A percentile compares a stretch with the other conserved stretches of the same genome.
Conservation (phyloP, 75 land plant species). For the Chamaecyparis obtusa region DNA sequence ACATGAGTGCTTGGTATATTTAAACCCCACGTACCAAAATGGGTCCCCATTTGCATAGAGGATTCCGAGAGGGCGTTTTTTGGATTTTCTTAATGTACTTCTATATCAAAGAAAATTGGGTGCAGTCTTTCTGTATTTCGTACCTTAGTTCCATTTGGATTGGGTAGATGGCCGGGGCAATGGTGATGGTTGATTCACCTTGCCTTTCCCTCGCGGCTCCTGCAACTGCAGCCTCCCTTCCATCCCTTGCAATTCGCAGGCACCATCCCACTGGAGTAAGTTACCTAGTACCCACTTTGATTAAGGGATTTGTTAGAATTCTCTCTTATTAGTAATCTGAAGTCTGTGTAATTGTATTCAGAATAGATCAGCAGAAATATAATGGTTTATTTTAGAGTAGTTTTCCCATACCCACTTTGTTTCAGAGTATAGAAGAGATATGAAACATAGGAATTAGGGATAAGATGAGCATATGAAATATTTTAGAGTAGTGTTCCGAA, state of each 20-base stretch:
- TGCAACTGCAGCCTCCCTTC: neutral
- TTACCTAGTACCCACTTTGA: neutral
- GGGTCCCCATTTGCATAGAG: neutral
- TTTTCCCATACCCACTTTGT: too few relatives aligned
- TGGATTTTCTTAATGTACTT: too few relatives aligned
- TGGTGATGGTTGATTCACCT: neutral
- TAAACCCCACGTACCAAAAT: neutral
- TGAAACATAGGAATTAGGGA: too few relatives aligned
- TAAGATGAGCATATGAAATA: too few relatives aligned
- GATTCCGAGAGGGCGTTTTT: neutral
- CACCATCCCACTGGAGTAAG: neutral
- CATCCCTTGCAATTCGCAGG: neutral
- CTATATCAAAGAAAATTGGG: too few relatives aligned
- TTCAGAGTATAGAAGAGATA: too few relatives aligned
- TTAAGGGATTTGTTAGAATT: too few relatives aligned
- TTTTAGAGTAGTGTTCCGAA: too few relatives aligned
- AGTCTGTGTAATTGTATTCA: too few relatives aligned
- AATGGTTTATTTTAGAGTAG: too few relatives aligned
- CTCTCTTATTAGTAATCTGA: neutral
- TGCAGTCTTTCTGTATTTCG: neutral
- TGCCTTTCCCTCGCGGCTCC: neutral
- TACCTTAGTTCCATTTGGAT: neutral
- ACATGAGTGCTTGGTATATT: neutral
- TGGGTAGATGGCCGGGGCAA: neutral
- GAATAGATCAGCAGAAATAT: too few relatives aligned